Evolutionary conservation across 2,329 filamentous ascomycete species (phyloP).

Genomic region (Claviceps fusiformis): DNA sequence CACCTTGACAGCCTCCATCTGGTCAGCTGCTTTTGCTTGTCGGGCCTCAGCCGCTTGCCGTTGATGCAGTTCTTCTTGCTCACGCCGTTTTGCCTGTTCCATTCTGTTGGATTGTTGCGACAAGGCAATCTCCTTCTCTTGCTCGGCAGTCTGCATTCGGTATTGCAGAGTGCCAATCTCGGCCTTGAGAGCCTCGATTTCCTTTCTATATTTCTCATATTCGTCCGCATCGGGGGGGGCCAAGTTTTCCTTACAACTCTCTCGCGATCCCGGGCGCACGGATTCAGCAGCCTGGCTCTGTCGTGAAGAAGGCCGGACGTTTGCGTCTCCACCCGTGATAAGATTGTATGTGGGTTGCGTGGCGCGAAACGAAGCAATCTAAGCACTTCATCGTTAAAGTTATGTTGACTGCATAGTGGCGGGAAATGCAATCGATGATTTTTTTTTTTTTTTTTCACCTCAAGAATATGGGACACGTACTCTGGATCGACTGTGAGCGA

Average conservation of each 20-base stretch:
- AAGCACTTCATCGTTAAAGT: background rate
- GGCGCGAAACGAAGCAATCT: conserved; percentile 35
- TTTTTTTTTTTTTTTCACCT: no score
- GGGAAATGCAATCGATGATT: no score
- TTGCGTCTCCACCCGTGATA: conserved; percentile 37
- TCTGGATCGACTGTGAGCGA: conserved; percentile 25
- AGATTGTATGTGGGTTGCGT: conserved; percentile 47
- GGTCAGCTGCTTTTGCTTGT: conserved; percentile 32
- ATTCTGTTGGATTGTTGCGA: conserved; percentile 75
- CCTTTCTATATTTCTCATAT: conserved; percentile 42
- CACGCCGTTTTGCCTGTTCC: conserved; percentile 62
- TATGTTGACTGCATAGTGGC: background rate
- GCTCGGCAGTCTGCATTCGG: conserved; percentile 72
- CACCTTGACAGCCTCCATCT: conserved; percentile 34
- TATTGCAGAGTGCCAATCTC: conserved; percentile 82
- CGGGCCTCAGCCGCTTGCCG: conserved; percentile 46
- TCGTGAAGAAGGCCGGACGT: conserved; percentile 24
- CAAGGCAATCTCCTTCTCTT: conserved; percentile 69
- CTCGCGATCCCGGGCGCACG: conserved; percentile 34
- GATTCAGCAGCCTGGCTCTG: conserved; percentile 28
- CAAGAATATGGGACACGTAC: conserved; percentile 15
- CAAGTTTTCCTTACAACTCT: conserved; percentile 47
- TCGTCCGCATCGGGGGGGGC: conserved; percentile 44
- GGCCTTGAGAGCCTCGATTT: conserved; percentile 69
- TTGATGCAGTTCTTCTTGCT: conserved; percentile 72